Percentiles rank a stretch among this genome's conserved stretches.
These are phyloP conservation scores for Irpex rosettiformis DNA, from an alignment of 1,284 basidiomycete genomes.

Conservation along the genomic window DNA sequence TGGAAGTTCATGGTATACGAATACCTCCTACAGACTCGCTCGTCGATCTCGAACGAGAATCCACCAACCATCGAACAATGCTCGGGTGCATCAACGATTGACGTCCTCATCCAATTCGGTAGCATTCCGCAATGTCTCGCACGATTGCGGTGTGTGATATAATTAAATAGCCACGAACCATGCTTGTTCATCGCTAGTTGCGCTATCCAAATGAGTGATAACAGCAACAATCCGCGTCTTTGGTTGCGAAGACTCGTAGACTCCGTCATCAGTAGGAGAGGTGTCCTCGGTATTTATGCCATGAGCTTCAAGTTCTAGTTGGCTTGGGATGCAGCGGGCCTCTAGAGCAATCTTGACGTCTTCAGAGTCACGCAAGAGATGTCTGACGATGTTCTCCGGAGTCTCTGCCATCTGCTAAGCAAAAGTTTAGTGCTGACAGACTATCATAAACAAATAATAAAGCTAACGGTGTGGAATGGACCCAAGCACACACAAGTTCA, in stretches of 20 bases:
- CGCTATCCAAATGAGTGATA: conserved; percentile 30
- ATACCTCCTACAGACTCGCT: too few relatives aligned
- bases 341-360: conserved; percentile 13
- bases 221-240: conserved; percentile 31
- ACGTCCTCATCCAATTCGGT: too few relatives aligned
- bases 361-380: conserved; percentile 14
- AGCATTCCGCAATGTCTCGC: too few relatives aligned
- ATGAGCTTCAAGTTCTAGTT: neutral
- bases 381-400: neutral
- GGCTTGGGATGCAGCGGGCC: neutral
- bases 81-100: too few relatives aligned
- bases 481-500: too few relatives aligned
- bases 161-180: conserved; percentile 27
- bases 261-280: neutral
- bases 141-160: neutral
- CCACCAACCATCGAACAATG: too few relatives aligned
- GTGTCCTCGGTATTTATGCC: too few relatives aligned
- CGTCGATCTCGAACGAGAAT: too few relatives aligned
- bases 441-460: too few relatives aligned
- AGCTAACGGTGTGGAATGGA: too few relatives aligned
- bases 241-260: neutral
- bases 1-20: too few relatives aligned
- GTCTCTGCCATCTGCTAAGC: conserved; percentile 7
- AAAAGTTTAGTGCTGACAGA: neutral
- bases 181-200: conserved; percentile 33